Evolutionary conservation across 2,329 filamentous ascomycete species (phyloP).

Genomic region (Fusarium haematococcum): DNA sequence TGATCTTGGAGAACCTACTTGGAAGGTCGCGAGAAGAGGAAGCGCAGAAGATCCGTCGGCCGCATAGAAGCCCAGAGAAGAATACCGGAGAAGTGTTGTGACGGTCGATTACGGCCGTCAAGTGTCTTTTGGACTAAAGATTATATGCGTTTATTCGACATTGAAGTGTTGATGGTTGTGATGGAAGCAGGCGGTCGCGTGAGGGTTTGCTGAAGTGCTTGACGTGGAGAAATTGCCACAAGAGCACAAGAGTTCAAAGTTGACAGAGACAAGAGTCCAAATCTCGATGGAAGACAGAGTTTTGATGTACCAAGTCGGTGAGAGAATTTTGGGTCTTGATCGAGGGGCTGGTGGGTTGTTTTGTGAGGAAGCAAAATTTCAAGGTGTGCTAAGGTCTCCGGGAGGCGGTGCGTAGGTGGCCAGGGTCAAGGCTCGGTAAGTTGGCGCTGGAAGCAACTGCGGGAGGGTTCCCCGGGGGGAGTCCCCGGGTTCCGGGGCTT

Average conservation of each 20-base stretch:
- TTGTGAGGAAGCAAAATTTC: conserved; percentile 26
- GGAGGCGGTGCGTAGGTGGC: conserved; percentile 30
- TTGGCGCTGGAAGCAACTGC: neutral
- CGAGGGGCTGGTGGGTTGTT: conserved; percentile 30
- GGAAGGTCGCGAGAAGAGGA: conserved; percentile 88
- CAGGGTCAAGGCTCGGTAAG: conserved; percentile 14
- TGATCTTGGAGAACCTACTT: conserved; percentile 71
- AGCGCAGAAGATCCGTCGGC: conserved; percentile 89
- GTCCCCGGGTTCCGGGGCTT: conserved; percentile 11
- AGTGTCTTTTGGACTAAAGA: conserved; percentile 37
- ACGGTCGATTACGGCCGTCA: conserved; percentile 43
- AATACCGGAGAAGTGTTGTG: conserved; percentile 36
- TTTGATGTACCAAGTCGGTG: conserved; percentile 34
- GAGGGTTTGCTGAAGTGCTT: conserved; percentile 13
- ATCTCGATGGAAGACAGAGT: conserved; percentile 10
- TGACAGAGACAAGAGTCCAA: neutral
- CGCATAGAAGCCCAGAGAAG: conserved; percentile 78
- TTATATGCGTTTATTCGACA: conserved; percentile 45
- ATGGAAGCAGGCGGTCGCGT: conserved; percentile 31
- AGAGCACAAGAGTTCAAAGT: neutral
- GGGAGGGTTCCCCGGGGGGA: conserved; percentile 8
- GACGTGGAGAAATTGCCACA: neutral
- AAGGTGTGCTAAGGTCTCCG: conserved; percentile 37
- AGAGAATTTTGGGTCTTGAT: conserved; percentile 40
- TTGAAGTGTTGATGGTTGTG: conserved; percentile 25